Conservation (phyloP, 1,139 yeast species). For the Debaryomyces robertsiae region DNA sequence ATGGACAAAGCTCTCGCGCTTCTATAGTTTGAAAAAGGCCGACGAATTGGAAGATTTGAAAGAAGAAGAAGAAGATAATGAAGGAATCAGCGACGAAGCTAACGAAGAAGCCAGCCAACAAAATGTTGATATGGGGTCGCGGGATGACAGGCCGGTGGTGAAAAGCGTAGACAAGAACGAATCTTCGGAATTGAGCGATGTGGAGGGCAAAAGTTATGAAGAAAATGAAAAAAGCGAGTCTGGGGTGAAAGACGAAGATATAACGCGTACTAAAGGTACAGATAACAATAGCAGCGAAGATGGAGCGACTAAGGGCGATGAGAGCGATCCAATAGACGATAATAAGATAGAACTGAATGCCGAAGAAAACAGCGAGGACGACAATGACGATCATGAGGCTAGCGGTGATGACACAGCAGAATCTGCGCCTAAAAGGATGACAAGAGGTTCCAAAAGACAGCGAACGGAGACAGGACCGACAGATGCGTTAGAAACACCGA, state of each 20-base stretch:
- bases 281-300: slow-evolving; percentile 2
- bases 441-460: slow-evolving; percentile 14
- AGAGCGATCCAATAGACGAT: slow-evolving; percentile 15
- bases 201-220: slow-evolving; percentile 9
- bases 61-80: slow-evolving; percentile 21
- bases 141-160: slow-evolving; percentile 2
- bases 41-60: slow-evolving; percentile 50
- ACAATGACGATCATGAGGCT: slow-evolving; percentile 21
- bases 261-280: not conserved
- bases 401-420: slow-evolving; percentile 18
- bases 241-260: slow-evolving; percentile 6
- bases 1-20: slow-evolving; percentile 55
- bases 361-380: slow-evolving; percentile 15
- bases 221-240: slow-evolving; percentile 7
- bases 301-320: slow-evolving; percentile 15
- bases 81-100: slow-evolving; percentile 12
- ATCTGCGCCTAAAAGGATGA: slow-evolving; percentile 15
- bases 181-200: slow-evolving; percentile 16
- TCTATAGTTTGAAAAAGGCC: slow-evolving; percentile 58
- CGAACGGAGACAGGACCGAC: slow-evolving; percentile 5
- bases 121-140: slow-evolving; percentile 4
- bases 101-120: slow-evolving; percentile 8
- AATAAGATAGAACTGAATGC: slow-evolving; percentile 22
- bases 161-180: slow-evolving; percentile 8
- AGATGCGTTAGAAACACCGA: slow-evolving; percentile 15